Evolutionary conservation across 495 filamentous ascomycete genomes (phyloP).

Genomic region (Physcia stellaris): DNA sequence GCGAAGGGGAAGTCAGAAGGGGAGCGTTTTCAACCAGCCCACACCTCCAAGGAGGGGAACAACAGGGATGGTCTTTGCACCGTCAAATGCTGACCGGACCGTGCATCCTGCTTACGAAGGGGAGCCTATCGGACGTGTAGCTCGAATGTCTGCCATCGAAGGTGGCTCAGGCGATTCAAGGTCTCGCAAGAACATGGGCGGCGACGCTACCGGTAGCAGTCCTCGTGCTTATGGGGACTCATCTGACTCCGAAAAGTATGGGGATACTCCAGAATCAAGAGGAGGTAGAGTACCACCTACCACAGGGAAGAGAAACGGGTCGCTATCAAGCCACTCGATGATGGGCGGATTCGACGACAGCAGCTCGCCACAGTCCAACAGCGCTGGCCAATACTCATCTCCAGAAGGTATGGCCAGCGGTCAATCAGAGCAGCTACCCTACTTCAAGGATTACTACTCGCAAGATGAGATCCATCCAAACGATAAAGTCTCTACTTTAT

Average conservation of each 20-base stretch:
- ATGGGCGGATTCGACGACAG: slow-evolving; percentile 54
- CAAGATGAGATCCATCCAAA: slow-evolving; percentile 88
- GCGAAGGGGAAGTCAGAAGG: slow-evolving; percentile 43
- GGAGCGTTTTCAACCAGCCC: slow-evolving; percentile 72
- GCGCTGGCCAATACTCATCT: slow-evolving; percentile 64
- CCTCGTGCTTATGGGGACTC: slow-evolving; percentile 49
- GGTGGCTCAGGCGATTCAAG: slow-evolving; percentile 47
- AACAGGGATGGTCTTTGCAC: slow-evolving; percentile 34
- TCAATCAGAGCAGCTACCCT: slow-evolving; percentile 85
- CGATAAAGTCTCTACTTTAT: slow-evolving; percentile 80
- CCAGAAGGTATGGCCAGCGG: slow-evolving; percentile 72
- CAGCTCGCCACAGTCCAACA: slow-evolving; percentile 60
- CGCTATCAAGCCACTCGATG: slow-evolving; percentile 75
- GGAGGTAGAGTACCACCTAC: slow-evolving; percentile 42
- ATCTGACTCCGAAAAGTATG: slow-evolving; percentile 69
- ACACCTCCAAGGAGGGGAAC: slow-evolving; percentile 54
- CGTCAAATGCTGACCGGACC: slow-evolving; percentile 18
- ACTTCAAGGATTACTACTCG: slow-evolving; percentile 98
- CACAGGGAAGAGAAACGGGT: slow-evolving; percentile 69
- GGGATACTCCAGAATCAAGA: slow-evolving; percentile 66
- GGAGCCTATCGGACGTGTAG: slow-evolving; percentile 77
- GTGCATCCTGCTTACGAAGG: slow-evolving; percentile 52
- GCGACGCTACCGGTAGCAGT: slow-evolving; percentile 20
- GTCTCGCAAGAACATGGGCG: slow-evolving; percentile 28
- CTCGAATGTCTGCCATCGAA: slow-evolving; percentile 91